A percentile compares a stretch with the other conserved stretches of the same genome.
Evolutionary conservation across 78 protist genomes (phyloP).

Genomic region (Pigoraptor vietnamica): DNA sequence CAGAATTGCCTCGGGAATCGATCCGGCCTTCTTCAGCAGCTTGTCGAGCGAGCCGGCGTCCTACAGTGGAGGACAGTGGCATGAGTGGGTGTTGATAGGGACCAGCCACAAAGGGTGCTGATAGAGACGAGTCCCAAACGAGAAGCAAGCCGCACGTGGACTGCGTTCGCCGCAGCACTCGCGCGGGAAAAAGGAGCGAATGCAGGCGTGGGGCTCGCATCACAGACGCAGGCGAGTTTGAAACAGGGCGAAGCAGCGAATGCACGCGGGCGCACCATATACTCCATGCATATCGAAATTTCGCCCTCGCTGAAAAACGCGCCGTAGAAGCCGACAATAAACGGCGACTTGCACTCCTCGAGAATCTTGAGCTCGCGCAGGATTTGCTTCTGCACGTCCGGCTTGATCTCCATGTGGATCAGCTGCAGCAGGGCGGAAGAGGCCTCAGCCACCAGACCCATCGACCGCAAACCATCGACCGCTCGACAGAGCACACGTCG

Average conservation of each 20-base stretch:
- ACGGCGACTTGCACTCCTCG: conserved; percentile 6
- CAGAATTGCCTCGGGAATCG: conserved; percentile 1
- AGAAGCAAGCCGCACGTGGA: too few species aligned
- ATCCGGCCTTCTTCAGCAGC: background rate
- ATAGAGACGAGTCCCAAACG: too few species aligned
- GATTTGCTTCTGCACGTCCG: background rate
- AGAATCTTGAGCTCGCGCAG: conserved; percentile 1
- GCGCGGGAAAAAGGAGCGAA: too few species aligned
- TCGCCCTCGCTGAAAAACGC: conserved; percentile 29
- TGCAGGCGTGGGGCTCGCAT: too few species aligned
- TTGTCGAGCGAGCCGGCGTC: conserved; percentile 59
- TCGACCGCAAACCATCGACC: background rate
- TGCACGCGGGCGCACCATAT: conserved; percentile 25
- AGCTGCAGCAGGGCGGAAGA: background rate
- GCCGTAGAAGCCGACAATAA: conserved; percentile 44
- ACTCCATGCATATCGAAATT: conserved; percentile 55
- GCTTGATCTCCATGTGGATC: background rate
- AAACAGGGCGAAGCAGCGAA: too few species aligned
- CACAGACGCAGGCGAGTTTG: too few species aligned
- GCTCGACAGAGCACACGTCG: background rate
- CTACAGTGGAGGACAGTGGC: background rate
- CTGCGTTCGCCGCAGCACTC: too few species aligned
- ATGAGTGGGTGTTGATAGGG: background rate
- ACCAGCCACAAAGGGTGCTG: too few species aligned
- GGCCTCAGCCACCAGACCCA: too few species aligned